Evolutionary conservation across 2,329 filamentous ascomycete genomes (phyloP), one percentile per base, ranked within the genome.

Genomic region (Colletotrichum viniferum): DNA sequence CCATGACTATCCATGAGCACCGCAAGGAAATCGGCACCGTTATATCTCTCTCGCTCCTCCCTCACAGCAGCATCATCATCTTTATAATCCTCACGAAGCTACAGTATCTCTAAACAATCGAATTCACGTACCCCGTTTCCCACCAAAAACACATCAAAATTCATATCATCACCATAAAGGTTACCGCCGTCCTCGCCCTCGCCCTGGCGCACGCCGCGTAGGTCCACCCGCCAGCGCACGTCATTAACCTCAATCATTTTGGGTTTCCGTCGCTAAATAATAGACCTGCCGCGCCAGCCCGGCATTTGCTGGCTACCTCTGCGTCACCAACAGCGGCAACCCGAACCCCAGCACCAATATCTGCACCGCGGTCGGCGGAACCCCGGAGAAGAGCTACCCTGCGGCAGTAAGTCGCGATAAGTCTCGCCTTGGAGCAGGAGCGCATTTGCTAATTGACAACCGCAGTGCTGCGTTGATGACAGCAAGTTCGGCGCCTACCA

Each of bases 381-480:
- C 26, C 21, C 30, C 60, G 16, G 30, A 10, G 43, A 24, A 16
- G 3, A 7, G 18, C 21, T 61, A 55, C 21, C 43, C 21, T 7
- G n/a, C 30, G 12, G 69, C 69, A 26, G 69, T 71, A 58, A 38
- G 32, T 30, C 6, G 9, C 13, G 12, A 5, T 0, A 24, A 18
- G 5, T 9, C 13, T 13, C n/a, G 14, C n/a, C n/a, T 6, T 16
- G 3, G 4, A 26, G 14, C 26, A 12, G 24, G 34, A 36, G 34
- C 34, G 4, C 38, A 5, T 7, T 16, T 26, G 26, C 34, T 34
- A 10, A 30, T 16, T 13, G 43, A 21, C 3, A 36, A 21, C 0
- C 7, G 7, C 48, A 71, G 61, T 71, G 69, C 69, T 71, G 69
- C 26, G 18, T 64, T 21, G 7, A 10, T n/a, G 52, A 66, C 12